These are phyloP conservation scores for Bassia scoparia DNA, from an alignment of 148 eudicot species.

Conservation along the genomic window DNA sequence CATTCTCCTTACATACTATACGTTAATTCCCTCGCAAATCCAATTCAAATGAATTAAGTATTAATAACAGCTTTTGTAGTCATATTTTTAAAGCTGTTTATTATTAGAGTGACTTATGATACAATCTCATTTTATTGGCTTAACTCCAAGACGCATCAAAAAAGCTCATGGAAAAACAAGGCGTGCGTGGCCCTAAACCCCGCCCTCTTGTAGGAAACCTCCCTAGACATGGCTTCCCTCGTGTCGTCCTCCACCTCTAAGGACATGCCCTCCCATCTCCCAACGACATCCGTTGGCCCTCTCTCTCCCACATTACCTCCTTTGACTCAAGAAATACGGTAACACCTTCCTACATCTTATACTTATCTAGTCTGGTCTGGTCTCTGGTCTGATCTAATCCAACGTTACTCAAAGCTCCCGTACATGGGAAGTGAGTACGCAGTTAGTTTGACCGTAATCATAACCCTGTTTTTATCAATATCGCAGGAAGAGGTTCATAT, in stretches of 20 bases:
- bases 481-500: slow-evolving; percentile 69
- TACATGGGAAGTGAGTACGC: too few relatives aligned
- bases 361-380: too few relatives aligned
- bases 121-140: slow-evolving; percentile 54
- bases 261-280: slow-evolving; percentile 47
- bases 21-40: too few relatives aligned
- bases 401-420: too few relatives aligned
- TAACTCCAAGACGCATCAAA: slow-evolving; percentile 57
- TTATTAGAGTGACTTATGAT: slow-evolving; percentile 31
- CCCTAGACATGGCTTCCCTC: slow-evolving; percentile 53
- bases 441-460: too few relatives aligned
- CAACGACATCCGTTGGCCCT: slow-evolving; percentile 66
- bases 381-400: too few relatives aligned
- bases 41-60: neutral
- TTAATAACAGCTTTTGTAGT: slow-evolving; percentile 15
- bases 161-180: slow-evolving; percentile 67
- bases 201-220: slow-evolving; percentile 62
- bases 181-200: slow-evolving; percentile 70
- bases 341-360: too few relatives aligned
- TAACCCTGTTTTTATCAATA: neutral
- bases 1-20: too few relatives aligned
- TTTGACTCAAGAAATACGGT: slow-evolving; percentile 69
- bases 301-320: slow-evolving; percentile 65
- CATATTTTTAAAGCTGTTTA: slow-evolving; percentile 23
- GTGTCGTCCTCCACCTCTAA: slow-evolving; percentile 50